Evolutionary conservation across 1,284 basidiomycete genomes (phyloP).

Genomic region (Trametes hirsuta): DNA sequence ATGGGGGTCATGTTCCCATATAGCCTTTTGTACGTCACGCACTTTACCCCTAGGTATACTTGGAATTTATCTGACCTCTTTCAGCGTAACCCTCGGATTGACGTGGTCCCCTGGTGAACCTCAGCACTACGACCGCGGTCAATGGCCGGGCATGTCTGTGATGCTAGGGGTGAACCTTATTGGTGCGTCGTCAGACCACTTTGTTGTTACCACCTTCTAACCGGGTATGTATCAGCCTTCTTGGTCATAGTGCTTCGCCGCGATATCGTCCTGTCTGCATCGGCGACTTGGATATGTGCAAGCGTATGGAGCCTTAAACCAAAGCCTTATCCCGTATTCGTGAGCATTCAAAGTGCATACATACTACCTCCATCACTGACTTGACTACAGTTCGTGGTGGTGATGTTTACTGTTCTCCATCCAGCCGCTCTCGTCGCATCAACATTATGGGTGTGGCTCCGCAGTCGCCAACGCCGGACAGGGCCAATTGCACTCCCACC

Average conservation of each 20-base stretch:
- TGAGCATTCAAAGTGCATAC: constrained; percentile 38
- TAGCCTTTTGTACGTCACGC: constrained; percentile 51
- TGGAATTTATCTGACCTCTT: neutral
- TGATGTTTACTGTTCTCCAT: constrained; percentile 62
- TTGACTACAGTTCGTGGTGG: constrained; percentile 50
- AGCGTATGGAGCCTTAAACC: constrained; percentile 63
- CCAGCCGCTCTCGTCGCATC: constrained; percentile 54
- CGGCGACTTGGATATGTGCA: constrained; percentile 70
- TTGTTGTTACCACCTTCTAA: neutral
- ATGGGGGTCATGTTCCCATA: constrained; percentile 51
- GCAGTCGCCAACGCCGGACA: constrained; percentile 26
- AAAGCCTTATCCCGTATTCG: constrained; percentile 64
- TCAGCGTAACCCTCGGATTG: constrained; percentile 50
- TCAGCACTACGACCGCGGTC: constrained; percentile 52
- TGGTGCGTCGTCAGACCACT: constrained; percentile 19
- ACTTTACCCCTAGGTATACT: neutral
- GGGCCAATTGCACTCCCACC: constrained; percentile 49
- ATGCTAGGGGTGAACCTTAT: constrained; percentile 61
- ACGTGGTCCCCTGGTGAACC: constrained; percentile 46
- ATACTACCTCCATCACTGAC: neutral
- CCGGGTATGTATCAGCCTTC: constrained; percentile 41
- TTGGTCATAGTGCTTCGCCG: constrained; percentile 55
- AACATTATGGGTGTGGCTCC: constrained; percentile 42
- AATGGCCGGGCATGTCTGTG: constrained; percentile 67
- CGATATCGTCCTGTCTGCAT: constrained; percentile 74